Percentiles rank a stretch among this genome's conserved stretches.
Evolutionary conservation across 106 monocot genomes (phyloP).

Genomic region (Gastrodia elata): DNA sequence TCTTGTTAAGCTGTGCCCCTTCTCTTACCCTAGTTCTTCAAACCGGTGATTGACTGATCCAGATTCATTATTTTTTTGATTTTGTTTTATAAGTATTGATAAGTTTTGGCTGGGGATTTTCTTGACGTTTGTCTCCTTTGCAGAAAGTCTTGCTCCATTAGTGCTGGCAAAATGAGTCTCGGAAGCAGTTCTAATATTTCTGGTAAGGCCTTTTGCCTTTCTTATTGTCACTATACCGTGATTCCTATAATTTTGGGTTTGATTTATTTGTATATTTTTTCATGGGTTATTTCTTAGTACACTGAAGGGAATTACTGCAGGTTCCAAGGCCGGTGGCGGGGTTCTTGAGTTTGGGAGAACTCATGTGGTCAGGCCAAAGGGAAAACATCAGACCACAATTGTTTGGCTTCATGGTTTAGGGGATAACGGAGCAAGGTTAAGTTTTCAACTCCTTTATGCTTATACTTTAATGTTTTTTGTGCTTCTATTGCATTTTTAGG

Average conservation of each 20-base stretch:
- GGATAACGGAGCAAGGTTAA: conserved; percentile 84
- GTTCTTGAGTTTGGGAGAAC: conserved; percentile 78
- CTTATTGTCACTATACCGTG: neutral
- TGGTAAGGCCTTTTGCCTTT: conserved; percentile 28
- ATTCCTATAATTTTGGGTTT: neutral
- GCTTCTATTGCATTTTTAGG: neutral
- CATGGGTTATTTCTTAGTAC: neutral
- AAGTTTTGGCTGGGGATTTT: neutral
- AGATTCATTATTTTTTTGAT: neutral
- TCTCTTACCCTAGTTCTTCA: neutral
- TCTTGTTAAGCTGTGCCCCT: neutral
- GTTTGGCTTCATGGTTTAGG: conserved; percentile 97
- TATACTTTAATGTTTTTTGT: neutral
- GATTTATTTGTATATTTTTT: neutral
- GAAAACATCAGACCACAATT: conserved; percentile 70
- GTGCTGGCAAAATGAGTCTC: conserved; percentile 38
- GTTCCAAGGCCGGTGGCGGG: conserved; percentile 25
- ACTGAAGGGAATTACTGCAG: conserved; percentile 22
- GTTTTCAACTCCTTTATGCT: neutral
- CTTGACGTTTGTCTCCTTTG: neutral
- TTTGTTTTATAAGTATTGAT: neutral
- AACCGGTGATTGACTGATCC: neutral
- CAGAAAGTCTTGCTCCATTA: conserved; percentile 5
- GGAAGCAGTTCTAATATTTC: conserved; percentile 66
- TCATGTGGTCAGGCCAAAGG: conserved; percentile 88